Evolutionary conservation across 2,329 filamentous ascomycete species (phyloP).

Genomic region (Cytospora schulzeri): DNA sequence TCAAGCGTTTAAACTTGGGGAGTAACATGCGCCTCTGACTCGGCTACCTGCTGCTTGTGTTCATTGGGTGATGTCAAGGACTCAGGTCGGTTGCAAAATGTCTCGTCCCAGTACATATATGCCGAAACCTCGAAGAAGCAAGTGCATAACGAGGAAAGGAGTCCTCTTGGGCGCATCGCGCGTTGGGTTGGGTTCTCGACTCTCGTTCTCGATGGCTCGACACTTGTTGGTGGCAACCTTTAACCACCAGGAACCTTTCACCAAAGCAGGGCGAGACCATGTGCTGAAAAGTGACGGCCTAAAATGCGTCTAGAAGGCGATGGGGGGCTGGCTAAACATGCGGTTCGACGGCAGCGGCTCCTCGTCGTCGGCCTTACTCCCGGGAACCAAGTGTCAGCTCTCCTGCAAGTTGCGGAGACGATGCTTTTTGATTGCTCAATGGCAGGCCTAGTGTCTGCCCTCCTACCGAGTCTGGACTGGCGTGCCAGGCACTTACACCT

Average conservation of each 20-base stretch:
- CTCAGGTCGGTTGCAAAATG: not conserved
- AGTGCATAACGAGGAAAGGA: not conserved
- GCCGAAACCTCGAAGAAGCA: not conserved
- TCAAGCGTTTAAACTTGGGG: constrained; percentile 16
- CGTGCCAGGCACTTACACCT: not conserved
- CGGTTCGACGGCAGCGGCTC: constrained; percentile 21
- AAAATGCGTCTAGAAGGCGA: not conserved
- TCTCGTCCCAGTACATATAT: not conserved
- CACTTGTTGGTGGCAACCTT: constrained; percentile 7
- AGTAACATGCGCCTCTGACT: constrained; percentile 18
- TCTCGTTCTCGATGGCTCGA: not conserved
- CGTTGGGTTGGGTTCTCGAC: constrained; percentile 8
- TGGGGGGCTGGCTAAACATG: constrained; percentile 15
- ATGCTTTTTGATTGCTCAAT: constrained; percentile 27
- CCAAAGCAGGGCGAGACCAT: constrained; percentile 21
- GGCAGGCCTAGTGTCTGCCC: constrained; percentile 8
- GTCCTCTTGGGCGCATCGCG: constrained; percentile 13
- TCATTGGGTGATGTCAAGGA: not conserved
- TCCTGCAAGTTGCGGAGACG: constrained; percentile 13
- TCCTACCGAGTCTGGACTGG: constrained; percentile 10
- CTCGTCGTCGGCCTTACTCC: constrained; percentile 10
- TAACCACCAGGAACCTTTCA: constrained; percentile 15
- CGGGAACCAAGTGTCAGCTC: constrained; percentile 1
- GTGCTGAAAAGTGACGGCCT: constrained; percentile 16
- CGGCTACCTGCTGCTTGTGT: not conserved